A percentile compares a stretch with the other conserved stretches of the same genome.
Evolutionary conservation across 2,329 filamentous ascomycete species (phyloP).

Genomic region (Lojkania enalia): DNA sequence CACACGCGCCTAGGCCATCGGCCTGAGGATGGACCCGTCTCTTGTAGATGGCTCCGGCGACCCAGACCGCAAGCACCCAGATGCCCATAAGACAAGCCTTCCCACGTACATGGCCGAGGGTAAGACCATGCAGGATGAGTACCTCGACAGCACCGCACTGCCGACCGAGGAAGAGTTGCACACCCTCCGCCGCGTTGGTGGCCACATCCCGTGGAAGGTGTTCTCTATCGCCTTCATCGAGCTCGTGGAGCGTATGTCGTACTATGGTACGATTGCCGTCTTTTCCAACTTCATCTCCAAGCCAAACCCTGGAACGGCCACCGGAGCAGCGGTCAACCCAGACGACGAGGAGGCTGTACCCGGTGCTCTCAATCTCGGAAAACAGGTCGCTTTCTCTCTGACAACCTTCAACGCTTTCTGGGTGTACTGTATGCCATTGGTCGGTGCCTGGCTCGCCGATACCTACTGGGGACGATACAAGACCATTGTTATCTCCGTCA

Average conservation of each 20-base stretch:
- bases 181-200: conserved; percentile 42
- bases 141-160: conserved; percentile 30
- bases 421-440: conserved; percentile 61
- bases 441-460: conserved; percentile 63
- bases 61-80: conserved; percentile 36
- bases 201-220: conserved; percentile 38
- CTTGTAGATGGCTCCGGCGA: conserved; percentile 40
- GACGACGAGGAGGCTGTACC: conserved; percentile 40
- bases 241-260: conserved; percentile 44
- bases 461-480: conserved; percentile 65
- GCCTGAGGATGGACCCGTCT: conserved; percentile 37
- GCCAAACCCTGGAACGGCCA: conserved; percentile 29
- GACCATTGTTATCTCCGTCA: conserved; percentile 60
- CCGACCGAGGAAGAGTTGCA: conserved; percentile 41
- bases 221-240: conserved; percentile 44
- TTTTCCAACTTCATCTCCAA: conserved; percentile 45
- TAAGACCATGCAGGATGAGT: conserved; percentile 42
- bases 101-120: conserved; percentile 41
- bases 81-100: conserved; percentile 19
- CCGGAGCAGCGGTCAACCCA: conserved; percentile 10
- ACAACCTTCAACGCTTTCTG: conserved; percentile 60
- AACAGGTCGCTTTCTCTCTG: conserved; percentile 56
- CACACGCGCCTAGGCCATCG: no score
- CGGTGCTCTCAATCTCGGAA: conserved; percentile 59
- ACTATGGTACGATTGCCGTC: conserved; percentile 43